Percentiles rank a stretch among this genome's conserved stretches.
These are phyloP conservation scores for Ceratobasidium sp. DNA, from an alignment of 1,284 basidiomycete species.

Conservation along the genomic window DNA sequence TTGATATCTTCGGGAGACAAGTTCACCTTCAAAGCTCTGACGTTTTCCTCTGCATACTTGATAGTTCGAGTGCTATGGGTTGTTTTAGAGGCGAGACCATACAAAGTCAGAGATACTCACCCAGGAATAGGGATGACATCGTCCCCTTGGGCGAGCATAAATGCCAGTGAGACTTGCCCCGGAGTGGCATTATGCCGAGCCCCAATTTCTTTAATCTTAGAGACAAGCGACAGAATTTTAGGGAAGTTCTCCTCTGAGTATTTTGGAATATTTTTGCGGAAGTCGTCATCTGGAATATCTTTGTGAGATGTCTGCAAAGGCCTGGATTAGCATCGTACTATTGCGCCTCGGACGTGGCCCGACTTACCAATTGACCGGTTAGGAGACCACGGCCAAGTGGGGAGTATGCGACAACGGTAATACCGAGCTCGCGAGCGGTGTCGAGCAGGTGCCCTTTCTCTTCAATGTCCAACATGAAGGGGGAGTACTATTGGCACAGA, in stretches of 20 bases:
- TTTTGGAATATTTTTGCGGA: constrained; percentile 48
- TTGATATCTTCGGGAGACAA: constrained; percentile 54
- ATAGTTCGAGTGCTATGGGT: constrained; percentile 36
- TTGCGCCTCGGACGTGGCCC: neutral
- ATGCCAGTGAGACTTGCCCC: constrained; percentile 67
- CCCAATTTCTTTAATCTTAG: constrained; percentile 57
- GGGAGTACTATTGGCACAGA: constrained; percentile 55
- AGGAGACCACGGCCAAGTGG: constrained; percentile 55
- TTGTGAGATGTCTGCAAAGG: constrained; percentile 55
- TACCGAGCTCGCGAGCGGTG: constrained; percentile 53
- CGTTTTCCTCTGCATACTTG: constrained; percentile 57
- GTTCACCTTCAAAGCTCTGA: constrained; percentile 52
- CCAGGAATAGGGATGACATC: constrained; percentile 65
- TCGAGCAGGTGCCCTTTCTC: constrained; percentile 57
- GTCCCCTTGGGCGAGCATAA: constrained; percentile 65
- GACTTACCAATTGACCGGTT: constrained; percentile 26
- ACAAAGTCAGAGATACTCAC: neutral
- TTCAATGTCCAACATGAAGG: constrained; percentile 65
- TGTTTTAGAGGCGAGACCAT: neutral
- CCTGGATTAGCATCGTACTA: neutral
- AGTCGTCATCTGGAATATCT: constrained; percentile 62
- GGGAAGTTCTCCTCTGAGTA: constrained; percentile 62
- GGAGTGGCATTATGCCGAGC: constrained; percentile 58
- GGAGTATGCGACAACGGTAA: constrained; percentile 53
- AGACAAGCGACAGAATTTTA: constrained; percentile 61